A percentile compares a stretch with the other conserved stretches of the same genome.
Conservation (phyloP, 768 basidiomycete species). For the Neoboletus magnificus region DNA sequence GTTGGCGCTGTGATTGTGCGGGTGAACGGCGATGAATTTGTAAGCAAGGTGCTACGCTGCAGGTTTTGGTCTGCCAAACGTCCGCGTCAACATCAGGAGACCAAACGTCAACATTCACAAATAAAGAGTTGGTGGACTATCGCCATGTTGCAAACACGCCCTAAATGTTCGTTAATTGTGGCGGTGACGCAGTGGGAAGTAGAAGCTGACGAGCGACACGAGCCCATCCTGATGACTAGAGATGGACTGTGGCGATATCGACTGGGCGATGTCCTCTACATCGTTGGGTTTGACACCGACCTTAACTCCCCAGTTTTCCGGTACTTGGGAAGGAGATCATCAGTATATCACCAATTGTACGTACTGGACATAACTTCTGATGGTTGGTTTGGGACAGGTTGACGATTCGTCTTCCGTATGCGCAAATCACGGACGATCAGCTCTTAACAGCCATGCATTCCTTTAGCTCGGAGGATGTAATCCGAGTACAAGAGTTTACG, state of each 20-base stretch:
- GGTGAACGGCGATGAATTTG: no score
- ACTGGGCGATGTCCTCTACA: slow-evolving; percentile 16
- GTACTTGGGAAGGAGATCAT: slow-evolving; percentile 17
- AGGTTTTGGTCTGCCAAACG: no score
- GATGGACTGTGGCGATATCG: slow-evolving; percentile 24
- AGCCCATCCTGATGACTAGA: slow-evolving; percentile 19
- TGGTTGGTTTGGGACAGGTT: not conserved
- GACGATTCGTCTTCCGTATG: slow-evolving; percentile 3
- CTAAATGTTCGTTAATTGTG: not conserved
- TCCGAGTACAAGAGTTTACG: slow-evolving; percentile 16
- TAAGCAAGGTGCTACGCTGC: no score
- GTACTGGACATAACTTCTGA: not conserved
- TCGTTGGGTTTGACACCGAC: slow-evolving; percentile 15
- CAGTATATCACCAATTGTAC: not conserved
- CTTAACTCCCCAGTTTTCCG: slow-evolving; percentile 9
- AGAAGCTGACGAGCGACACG: slow-evolving; percentile 17
- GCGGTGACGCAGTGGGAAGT: slow-evolving; percentile 14
- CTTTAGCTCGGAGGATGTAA: not conserved
- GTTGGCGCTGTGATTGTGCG: no score
- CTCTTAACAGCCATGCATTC: slow-evolving; percentile 3
- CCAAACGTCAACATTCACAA: no score
- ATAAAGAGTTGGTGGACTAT: no score
- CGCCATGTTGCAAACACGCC: no score
- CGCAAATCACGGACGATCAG: slow-evolving; percentile 7
- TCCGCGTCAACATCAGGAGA: no score